These are phyloP conservation scores for Backusella australiensis DNA, from an alignment of 192 early-diverging fungal genomes.

Conservation along the genomic window DNA sequence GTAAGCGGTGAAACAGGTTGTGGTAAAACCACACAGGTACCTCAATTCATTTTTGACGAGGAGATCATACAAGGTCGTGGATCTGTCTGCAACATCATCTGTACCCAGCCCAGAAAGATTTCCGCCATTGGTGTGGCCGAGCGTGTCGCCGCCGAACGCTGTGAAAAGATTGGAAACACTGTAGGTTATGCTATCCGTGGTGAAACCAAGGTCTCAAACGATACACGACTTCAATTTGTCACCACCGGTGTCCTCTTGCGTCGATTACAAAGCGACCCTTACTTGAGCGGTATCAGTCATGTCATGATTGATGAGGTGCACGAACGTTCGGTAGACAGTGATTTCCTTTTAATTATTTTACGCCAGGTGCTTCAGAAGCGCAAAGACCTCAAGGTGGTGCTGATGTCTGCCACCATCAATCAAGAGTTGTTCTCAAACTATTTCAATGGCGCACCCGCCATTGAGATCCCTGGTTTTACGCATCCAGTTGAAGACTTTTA, in stretches of 20 bases:
- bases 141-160: slow-evolving; percentile 33
- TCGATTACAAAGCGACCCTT: slow-evolving; percentile 61
- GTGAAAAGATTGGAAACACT: slow-evolving; percentile 27
- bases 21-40: slow-evolving; percentile 78
- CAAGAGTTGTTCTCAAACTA: slow-evolving; percentile 59
- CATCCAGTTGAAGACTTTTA: slow-evolving; percentile 68
- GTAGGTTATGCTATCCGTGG: slow-evolving; percentile 39
- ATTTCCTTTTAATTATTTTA: slow-evolving; percentile 71
- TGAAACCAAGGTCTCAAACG: slow-evolving; percentile 31
- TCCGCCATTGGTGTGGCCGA: slow-evolving; percentile 36
- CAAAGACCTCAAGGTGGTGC: slow-evolving; percentile 57
- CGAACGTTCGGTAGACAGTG: slow-evolving; percentile 71
- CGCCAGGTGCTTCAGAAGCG: slow-evolving; percentile 52
- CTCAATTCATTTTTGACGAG: slow-evolving; percentile 76
- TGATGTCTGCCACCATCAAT: slow-evolving; percentile 81
- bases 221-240: slow-evolving; percentile 27
- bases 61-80: slow-evolving; percentile 45
- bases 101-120: slow-evolving; percentile 57
- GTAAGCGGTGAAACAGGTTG: slow-evolving; percentile 78
- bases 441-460: slow-evolving; percentile 57
- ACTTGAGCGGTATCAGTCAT: slow-evolving; percentile 63
- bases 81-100: slow-evolving; percentile 53
- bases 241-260: slow-evolving; percentile 69
- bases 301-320: slow-evolving; percentile 84
- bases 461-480: slow-evolving; percentile 75